Percentiles rank a stretch among this genome's conserved stretches.
Evolutionary conservation across 495 filamentous ascomycete species (phyloP).

Genomic region (Xylaria longipes): DNA sequence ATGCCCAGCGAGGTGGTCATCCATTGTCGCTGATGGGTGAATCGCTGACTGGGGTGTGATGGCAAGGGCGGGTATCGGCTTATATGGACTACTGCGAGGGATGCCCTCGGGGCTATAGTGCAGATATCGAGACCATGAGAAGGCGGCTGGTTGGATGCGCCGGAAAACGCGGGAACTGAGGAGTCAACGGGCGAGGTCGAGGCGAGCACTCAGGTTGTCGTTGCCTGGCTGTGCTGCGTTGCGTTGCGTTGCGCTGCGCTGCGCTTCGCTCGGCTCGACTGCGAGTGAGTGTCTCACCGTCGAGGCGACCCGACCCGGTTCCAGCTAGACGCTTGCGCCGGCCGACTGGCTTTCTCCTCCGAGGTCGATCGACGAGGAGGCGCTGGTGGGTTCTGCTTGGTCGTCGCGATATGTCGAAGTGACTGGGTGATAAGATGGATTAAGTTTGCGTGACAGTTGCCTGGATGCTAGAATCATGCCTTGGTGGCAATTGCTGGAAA

Average conservation of each 20-base stretch:
- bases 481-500: conserved; percentile 9
- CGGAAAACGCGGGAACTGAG: not conserved
- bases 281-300: not conserved
- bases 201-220: not conserved
- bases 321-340: not conserved
- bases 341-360: not conserved
- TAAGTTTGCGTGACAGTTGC: not conserved
- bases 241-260: not conserved
- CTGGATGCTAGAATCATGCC: not conserved
- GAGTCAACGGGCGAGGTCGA: conserved; percentile 4
- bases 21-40: not conserved
- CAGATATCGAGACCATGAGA: conserved; percentile 26
- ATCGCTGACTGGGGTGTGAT: not conserved
- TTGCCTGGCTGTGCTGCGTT: not conserved
- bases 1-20: conserved; percentile 9
- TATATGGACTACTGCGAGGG: conserved; percentile 9
- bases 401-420: not conserved
- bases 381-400: not conserved
- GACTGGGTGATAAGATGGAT: not conserved
- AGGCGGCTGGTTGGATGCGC: not conserved
- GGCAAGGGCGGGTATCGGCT: not conserved
- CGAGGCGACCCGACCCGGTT: conserved; percentile 16
- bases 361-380: not conserved
- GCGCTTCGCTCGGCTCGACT: not conserved
- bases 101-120: conserved; percentile 26